A percentile compares a stretch with the other conserved stretches of the same genome.
These are phyloP conservation scores for Escovopsis weberi DNA, from an alignment of 2,329 filamentous ascomycete species.

Conservation along the genomic window DNA sequence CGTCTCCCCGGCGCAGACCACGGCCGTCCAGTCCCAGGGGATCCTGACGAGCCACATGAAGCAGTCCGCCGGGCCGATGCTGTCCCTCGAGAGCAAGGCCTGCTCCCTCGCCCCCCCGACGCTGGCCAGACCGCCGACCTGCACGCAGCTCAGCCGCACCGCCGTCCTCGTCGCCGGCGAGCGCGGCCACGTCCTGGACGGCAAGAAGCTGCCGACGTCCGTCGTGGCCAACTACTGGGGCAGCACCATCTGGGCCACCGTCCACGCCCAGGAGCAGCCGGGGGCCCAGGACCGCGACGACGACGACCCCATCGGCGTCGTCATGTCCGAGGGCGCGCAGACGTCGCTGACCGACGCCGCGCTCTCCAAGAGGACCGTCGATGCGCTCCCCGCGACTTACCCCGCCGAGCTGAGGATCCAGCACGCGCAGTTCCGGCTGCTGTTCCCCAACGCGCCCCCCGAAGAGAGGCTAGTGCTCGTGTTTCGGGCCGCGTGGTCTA, in stretches of 20 bases:
- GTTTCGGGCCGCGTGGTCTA: constrained; percentile 77
- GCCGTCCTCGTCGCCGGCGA: constrained; percentile 74
- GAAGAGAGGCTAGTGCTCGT: constrained; percentile 80
- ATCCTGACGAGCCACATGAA: constrained; percentile 16
- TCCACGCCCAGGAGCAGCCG: constrained; percentile 11
- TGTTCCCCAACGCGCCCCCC: constrained; percentile 68
- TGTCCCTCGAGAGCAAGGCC: constrained; percentile 29
- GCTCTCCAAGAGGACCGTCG: constrained; percentile 19
- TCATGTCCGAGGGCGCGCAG: constrained; percentile 19
- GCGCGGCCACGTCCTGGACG: constrained; percentile 49
- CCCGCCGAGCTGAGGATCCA: constrained; percentile 71
- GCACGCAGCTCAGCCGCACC: constrained; percentile 74
- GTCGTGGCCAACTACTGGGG: constrained; percentile 93
- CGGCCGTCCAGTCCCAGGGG: constrained; percentile 42
- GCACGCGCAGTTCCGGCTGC: constrained; percentile 80
- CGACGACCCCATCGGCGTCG: constrained; percentile 27
- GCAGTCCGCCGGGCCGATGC: constrained; percentile 15
- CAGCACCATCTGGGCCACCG: constrained; percentile 55
- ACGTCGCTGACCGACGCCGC: constrained; percentile 15
- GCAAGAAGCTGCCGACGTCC: constrained; percentile 64
- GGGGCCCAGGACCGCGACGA: constrained; percentile 17
- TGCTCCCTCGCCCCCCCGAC: constrained; percentile 69
- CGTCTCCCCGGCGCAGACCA: constrained; percentile 66
- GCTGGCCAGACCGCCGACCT: constrained; percentile 65
- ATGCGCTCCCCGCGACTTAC: constrained; percentile 60